Conservation (phyloP, 805 yeast genomes). For the Candida montana region DNA sequence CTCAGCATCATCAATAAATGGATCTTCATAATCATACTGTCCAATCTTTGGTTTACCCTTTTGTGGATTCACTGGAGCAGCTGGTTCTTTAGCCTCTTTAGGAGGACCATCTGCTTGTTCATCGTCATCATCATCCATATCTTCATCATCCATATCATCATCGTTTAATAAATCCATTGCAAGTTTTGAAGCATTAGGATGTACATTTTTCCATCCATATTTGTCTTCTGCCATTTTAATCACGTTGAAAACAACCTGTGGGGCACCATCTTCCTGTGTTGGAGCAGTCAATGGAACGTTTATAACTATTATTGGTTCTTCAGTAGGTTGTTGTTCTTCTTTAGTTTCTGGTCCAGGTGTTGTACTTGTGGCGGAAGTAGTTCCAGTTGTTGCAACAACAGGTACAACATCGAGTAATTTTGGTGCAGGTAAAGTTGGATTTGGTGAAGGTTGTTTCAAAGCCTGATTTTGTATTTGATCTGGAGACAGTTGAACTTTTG, state of each 20-base stretch:
- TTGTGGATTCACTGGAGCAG: conserved; percentile 31
- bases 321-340: not conserved
- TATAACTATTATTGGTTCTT: conserved; percentile 49
- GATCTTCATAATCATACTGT: conserved; percentile 87
- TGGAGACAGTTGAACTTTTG: conserved; percentile 10
- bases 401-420: conserved; percentile 12
- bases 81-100: conserved; percentile 31
- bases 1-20: conserved; percentile 94
- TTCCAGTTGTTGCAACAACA: not conserved
- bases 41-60: conserved; percentile 73
- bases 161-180: conserved; percentile 49
- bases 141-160: conserved; percentile 45
- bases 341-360: not conserved
- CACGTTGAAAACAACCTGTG: conserved; percentile 67
- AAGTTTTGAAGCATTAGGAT: conserved; percentile 60
- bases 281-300: conserved; percentile 47
- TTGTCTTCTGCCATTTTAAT: conserved; percentile 72
- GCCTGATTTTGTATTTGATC: conserved; percentile 18
- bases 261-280: conserved; percentile 49
- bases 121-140: conserved; percentile 29
- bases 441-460: conserved; percentile 19
- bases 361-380: not conserved
- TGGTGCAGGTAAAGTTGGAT: conserved; percentile 17
- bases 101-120: conserved; percentile 36
- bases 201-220: conserved; percentile 72